A percentile compares a stretch with the other conserved stretches of the same genome.
These are phyloP conservation scores for Podosphaera aphanis DNA, from an alignment of 2,329 filamentous ascomycete species.

Conservation along the genomic window DNA sequence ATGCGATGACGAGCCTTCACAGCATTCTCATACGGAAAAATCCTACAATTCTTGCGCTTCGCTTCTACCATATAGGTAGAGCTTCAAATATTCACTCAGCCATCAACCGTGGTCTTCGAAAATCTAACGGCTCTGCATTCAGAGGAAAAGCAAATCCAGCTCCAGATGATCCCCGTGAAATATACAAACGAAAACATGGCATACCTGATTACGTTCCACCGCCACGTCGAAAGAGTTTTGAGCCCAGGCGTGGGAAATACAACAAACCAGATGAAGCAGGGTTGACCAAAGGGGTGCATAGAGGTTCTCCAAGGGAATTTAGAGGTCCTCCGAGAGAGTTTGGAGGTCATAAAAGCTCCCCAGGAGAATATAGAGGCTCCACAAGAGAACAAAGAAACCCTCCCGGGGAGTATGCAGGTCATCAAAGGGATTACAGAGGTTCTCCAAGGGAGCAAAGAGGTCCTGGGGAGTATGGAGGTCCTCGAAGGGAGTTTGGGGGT, in stretches of 20 bases:
- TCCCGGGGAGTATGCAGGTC: no score
- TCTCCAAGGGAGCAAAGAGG: no score
- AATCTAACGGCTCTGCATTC: constrained; percentile 11
- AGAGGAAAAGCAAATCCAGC: constrained; percentile 4
- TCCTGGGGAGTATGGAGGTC: no score
- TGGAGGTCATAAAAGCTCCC: not conserved
- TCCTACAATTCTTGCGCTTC: not conserved
- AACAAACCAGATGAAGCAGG: not conserved
- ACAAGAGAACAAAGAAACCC: not conserved
- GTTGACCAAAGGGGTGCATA: not conserved
- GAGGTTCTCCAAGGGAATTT: not conserved
- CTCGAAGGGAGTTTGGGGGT: no score
- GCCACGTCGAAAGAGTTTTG: constrained; percentile 6
- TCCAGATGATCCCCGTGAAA: constrained; percentile 4
- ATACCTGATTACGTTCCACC: constrained; percentile 4
- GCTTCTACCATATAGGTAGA: constrained; percentile 2
- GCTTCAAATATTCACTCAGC: not conserved
- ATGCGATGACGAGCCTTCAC: no score
- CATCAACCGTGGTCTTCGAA: not conserved
- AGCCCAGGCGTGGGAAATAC: not conserved
- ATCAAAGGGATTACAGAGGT: no score
- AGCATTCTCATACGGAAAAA: no score
- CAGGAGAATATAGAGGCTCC: not conserved
- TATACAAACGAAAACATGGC: constrained; percentile 7
- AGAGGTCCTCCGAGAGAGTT: not conserved